Conservation (phyloP, 768 basidiomycete genomes). For the Suillus discolor region DNA sequence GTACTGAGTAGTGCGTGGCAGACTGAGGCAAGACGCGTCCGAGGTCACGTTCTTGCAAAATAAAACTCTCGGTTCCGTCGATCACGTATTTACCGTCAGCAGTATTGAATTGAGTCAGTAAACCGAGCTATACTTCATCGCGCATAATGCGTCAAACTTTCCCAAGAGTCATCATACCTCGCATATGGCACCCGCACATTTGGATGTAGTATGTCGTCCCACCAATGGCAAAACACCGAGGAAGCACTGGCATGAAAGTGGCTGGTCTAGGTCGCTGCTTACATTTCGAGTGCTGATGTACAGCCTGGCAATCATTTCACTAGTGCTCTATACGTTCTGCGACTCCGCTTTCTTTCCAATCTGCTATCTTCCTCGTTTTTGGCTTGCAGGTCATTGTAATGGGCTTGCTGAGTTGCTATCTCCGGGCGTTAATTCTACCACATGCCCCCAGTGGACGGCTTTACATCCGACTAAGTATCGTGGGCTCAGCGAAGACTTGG, state of each 20-base stretch:
- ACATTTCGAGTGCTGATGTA: not conserved
- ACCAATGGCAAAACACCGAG: not conserved
- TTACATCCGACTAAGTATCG: slow-evolving; percentile 30
- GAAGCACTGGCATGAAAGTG: not conserved
- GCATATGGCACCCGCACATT: not conserved
- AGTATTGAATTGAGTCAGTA: not conserved
- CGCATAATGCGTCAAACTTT: not conserved
- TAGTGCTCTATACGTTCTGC: not conserved
- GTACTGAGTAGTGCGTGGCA: not conserved
- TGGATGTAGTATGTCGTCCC: not conserved
- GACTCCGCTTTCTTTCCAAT: not conserved
- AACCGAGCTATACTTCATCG: not conserved
- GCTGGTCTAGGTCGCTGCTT: not conserved
- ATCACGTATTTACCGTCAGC: not conserved
- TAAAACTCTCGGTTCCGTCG: not conserved
- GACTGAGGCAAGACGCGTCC: not conserved
- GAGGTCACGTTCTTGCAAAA: not conserved
- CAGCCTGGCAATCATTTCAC: not conserved
- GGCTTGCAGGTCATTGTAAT: not conserved
- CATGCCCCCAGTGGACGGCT: slow-evolving; percentile 34
- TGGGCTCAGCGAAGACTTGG: slow-evolving; percentile 30
- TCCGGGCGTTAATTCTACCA: slow-evolving; percentile 11
- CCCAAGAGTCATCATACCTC: not conserved
- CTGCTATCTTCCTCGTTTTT: not conserved
- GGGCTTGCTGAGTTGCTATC: not conserved